Evolutionary conservation across 257 asterid genomes (phyloP).

Genomic region (Gardenia jasminoides): DNA sequence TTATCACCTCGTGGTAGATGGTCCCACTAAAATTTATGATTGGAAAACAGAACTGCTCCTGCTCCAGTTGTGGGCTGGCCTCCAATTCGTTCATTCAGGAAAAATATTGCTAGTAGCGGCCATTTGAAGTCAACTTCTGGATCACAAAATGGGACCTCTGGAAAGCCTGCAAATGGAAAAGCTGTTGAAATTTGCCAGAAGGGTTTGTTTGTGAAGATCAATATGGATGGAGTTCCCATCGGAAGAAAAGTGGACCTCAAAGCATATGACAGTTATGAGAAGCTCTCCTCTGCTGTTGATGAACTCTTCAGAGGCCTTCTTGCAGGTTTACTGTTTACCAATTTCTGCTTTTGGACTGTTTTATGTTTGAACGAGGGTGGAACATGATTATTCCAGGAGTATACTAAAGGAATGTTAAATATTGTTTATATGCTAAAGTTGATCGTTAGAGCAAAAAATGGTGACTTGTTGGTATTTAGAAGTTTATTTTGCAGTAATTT

Average conservation of each 20-base stretch:
- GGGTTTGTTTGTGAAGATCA: conserved; percentile 80
- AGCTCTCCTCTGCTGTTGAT: conserved; percentile 70
- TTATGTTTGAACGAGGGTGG: background rate
- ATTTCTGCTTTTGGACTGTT: background rate
- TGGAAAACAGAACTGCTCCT: conserved; percentile 59
- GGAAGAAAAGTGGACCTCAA: conserved; percentile 90
- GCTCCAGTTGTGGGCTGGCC: conserved; percentile 97
- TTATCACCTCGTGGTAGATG: background rate
- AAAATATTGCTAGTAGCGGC: conserved; percentile 55
- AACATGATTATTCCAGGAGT: conserved; percentile 1
- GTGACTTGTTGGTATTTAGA: background rate
- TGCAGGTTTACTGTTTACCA: conserved; percentile 48
- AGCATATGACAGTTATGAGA: conserved; percentile 67
- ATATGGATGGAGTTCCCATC: conserved; percentile 95
- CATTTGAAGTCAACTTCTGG: conserved; percentile 44
- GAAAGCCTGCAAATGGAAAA: conserved; percentile 35
- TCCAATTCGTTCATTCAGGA: conserved; percentile 78
- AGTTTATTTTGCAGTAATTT: background rate
- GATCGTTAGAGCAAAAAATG: background rate
- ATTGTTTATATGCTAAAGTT: background rate
- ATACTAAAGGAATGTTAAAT: background rate
- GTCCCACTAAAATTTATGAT: background rate
- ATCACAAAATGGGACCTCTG: conserved; percentile 31
- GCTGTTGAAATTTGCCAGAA: conserved; percentile 36
- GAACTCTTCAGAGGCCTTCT: conserved; percentile 86